Evolutionary conservation across 495 filamentous ascomycete species (phyloP).

Genomic region (Xylaria flabelliformis): DNA sequence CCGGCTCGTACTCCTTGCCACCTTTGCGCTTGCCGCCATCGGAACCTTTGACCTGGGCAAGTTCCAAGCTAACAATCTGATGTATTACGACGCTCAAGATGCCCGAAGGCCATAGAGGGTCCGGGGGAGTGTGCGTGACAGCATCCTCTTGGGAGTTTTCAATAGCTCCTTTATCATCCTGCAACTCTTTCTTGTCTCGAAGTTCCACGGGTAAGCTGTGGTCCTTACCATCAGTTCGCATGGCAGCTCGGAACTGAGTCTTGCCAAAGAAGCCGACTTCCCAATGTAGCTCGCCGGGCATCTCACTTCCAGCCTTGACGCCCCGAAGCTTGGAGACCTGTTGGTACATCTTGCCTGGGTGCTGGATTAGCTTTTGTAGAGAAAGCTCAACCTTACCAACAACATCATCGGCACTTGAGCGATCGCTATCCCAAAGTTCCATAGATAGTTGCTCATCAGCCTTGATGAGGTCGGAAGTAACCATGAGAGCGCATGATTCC

Average conservation of each 20-base stretch:
- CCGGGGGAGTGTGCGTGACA: constrained; percentile 86
- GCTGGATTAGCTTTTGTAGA: constrained; percentile 92
- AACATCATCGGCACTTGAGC: constrained; percentile 87
- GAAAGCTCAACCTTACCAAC: constrained; percentile 93
- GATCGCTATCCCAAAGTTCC: constrained; percentile 94
- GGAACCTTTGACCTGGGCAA: constrained; percentile 79
- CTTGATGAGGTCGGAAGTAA: constrained; percentile 88
- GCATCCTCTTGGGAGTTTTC: constrained; percentile 80
- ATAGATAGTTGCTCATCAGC: constrained; percentile 90
- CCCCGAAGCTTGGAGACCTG: constrained; percentile 86
- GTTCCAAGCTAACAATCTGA: constrained; percentile 92
- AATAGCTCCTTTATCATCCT: constrained; percentile 86
- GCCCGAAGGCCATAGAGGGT: constrained; percentile 92
- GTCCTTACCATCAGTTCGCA: constrained; percentile 87
- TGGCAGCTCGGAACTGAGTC: constrained; percentile 79
- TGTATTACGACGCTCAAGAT: constrained; percentile 84
- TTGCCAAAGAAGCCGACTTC: constrained; percentile 95
- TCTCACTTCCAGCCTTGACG: constrained; percentile 79
- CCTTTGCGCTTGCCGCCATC: constrained; percentile 65
- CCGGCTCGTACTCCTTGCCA: constrained; percentile 87
- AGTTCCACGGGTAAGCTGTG: constrained; percentile 73
- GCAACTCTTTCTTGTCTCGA: constrained; percentile 74
- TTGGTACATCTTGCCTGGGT: constrained; percentile 89
- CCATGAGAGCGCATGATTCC: constrained; percentile 84
- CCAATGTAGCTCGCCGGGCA: constrained; percentile 95